Percentiles rank a stretch among this genome's conserved stretches.
These are phyloP conservation scores for Marasmius tenuissimus DNA, from an alignment of 1,284 basidiomycete species.

Conservation along the genomic window DNA sequence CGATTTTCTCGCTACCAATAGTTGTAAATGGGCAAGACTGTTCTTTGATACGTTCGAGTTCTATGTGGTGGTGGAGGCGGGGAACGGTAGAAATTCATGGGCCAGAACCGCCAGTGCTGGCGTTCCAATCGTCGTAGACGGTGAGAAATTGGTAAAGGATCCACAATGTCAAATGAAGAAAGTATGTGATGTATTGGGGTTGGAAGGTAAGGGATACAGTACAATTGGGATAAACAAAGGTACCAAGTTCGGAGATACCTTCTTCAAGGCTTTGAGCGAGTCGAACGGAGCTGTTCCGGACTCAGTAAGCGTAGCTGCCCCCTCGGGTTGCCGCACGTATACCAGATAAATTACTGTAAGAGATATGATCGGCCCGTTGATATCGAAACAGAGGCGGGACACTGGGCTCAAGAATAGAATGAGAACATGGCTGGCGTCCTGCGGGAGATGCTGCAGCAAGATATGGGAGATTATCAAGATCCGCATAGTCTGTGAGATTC, in stretches of 20 bases:
- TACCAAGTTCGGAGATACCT: not conserved
- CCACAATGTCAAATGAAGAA: no score
- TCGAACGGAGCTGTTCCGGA: not conserved
- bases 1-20: not conserved
- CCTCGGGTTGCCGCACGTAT: not conserved
- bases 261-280: not conserved
- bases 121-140: not conserved
- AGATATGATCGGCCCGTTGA: not conserved
- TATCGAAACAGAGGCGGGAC: not conserved
- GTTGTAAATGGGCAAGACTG: not conserved
- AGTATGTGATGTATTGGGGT: no score
- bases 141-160: no score
- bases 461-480: not conserved
- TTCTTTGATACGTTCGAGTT: not conserved
- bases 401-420: not conserved
- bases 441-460: not conserved
- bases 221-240: not conserved
- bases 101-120: no score
- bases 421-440: not conserved
- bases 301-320: not conserved
- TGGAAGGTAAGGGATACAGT: not conserved
- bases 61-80: no score
- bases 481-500: not conserved
- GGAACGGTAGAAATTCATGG: no score
- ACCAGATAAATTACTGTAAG: not conserved